Evolutionary conservation across 495 filamentous ascomycete genomes (phyloP), one percentile per base, ranked within the genome.

Genomic region (Tuber indicum): DNA sequence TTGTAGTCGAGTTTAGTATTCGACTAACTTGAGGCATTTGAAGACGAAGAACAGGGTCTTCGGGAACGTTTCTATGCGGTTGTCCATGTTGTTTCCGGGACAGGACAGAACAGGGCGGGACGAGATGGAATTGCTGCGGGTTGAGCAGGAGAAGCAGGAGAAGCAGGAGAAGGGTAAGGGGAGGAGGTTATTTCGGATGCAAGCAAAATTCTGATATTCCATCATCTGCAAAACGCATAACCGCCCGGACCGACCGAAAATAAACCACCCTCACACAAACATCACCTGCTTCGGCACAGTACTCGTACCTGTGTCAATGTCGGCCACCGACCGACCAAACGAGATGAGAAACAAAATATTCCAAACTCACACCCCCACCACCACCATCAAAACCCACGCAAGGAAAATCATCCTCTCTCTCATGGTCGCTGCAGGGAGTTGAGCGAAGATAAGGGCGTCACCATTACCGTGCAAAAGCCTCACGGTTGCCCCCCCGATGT

Each of bases 1-100:
- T 62, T 16, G n/a, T 66, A 36, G 58, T 66, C 58, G 58, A 36
- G 58, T 66, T 66, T 66, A 66, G 58, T 66, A 66, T 66, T 36
- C 58, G 26, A 66, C 58, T 66, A 26, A 19, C 58, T 66, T 66
- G 58, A 66, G 58, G 58, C 58, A 66, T 66, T 66, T 66, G 58
- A 66, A 2, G 4, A 19, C 26, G 58, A 66, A 19, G 26, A 36
- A 14, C 58, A 66, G 58, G 32, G 58, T 36, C 58, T 66, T 66
- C 58, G 26, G 58, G 58, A 66, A 66, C 26, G 58, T 3, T 66
- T 66, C 58, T 66, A 66, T 66, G 58, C 58, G 58, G 58, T 66
- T 36, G 58, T 66, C 58, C 58, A 26, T 66, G 58, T 66, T 19
- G 17, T 66, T 66, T 66, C 36, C 58, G 32, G 58, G 26, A 66